Base-by-base conservation (phyloP, 768 basidiomycete species). In the Hygrophoropsis aurantiaca region DNA sequence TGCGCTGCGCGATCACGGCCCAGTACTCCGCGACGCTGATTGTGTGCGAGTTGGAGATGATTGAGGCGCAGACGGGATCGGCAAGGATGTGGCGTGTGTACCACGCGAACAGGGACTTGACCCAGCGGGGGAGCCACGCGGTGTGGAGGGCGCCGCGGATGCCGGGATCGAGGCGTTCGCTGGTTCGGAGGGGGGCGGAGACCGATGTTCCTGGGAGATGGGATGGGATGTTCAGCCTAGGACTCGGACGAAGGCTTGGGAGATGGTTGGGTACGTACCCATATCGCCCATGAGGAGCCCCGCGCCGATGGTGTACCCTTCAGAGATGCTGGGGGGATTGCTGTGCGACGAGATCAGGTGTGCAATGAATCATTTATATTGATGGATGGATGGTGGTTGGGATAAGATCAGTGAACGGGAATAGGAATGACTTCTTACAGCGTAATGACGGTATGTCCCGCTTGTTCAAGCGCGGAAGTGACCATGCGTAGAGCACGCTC, bases 21-120 rank as follows among this genome's bases (percentile, higher is more conserved):
- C 77, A 74, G 41, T 76, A 74, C 53, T 81, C 75, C 21, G 69
- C 46, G 4, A 75, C 63, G 2, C 73, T 71, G 51, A 79, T 75
- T 7, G 58, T 65, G 45, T 64, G 54, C 55, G 66, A 74, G 2
- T 60, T 66, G 9, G 72, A 71, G 16, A 79, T 57, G 20, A 80
- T 59, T n/a, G 69, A 70, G 0, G 79, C 78, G 44, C 74, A 75
- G 20, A 72, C 51, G 9, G 70, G 57, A 50, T 80, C 78, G 11
- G 69, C 64, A 39, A 63, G 66, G 59, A 79, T 64, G 50, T 74
- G 67, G 25, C 73, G 68, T 24, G 74, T 44, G 56, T 73, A 78
- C 66, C 72, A 68, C 13, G 66, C 65, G 47, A 74, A 78, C 3
- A 77, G 36, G 5, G 54, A 58, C 23, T 69, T 71, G 19, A 77